Percentiles rank a stretch among this genome's conserved stretches.
phyloP scores from a whole-genome alignment of 1,284 basidiomycete genomes.

The Gymnopus androsaceus region DNA sequence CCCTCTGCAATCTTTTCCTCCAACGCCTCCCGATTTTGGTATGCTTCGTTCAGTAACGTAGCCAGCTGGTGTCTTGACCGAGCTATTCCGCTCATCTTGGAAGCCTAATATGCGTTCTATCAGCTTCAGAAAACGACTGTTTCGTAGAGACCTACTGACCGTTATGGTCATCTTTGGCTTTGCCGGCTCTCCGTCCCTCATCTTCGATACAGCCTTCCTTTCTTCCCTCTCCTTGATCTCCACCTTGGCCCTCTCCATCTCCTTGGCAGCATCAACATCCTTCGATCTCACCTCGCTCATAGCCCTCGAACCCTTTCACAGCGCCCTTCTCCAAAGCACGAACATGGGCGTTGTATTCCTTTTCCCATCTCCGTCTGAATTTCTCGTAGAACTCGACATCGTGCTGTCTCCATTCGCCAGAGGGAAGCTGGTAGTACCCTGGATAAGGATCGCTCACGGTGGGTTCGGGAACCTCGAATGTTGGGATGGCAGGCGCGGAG shows the following conservation, averaged over 20 bases:
- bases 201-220: constrained; percentile 68
- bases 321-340: constrained; percentile 68
- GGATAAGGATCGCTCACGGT: constrained; percentile 79
- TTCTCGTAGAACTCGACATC: constrained; percentile 75
- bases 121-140: constrained; percentile 8
- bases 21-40: constrained; percentile 72
- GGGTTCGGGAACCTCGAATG: constrained; percentile 77
- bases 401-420: constrained; percentile 78
- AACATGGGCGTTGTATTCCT: constrained; percentile 68
- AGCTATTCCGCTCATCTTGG: constrained; percentile 68
- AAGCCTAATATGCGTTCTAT: constrained; percentile 45
- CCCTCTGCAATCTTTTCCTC: constrained; percentile 82
- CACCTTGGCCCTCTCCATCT: constrained; percentile 72
- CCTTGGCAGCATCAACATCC: constrained; percentile 67
- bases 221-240: constrained; percentile 74
- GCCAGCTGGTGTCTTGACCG: constrained; percentile 74
- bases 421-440: constrained; percentile 85
- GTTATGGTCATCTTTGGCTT: constrained; percentile 77
- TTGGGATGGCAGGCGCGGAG: constrained; percentile 68
- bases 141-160: constrained; percentile 37
- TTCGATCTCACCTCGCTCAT: constrained; percentile 52
- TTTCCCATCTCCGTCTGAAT: constrained; percentile 72
- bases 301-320: constrained; percentile 66
- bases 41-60: constrained; percentile 75
- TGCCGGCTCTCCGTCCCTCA: constrained; percentile 50